Conservation (phyloP, 352 stramenopile species). For the Hyphochytrium catenoides region DNA sequence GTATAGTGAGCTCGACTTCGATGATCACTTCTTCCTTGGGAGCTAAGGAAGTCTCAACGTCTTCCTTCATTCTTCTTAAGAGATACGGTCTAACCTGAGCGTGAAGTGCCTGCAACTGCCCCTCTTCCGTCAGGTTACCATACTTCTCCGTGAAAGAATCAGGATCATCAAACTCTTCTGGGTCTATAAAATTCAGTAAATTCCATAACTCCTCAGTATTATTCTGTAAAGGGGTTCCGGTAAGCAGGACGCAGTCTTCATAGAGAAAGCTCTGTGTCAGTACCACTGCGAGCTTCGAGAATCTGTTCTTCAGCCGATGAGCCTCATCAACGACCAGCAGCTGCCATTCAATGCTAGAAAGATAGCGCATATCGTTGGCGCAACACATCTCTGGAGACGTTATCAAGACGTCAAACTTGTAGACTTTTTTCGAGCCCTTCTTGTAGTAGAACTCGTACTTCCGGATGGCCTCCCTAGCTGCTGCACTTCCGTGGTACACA, state of each 20-base stretch:
- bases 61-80: slow-evolving; percentile 61
- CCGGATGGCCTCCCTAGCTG: slow-evolving; percentile 65
- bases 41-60: slow-evolving; percentile 61
- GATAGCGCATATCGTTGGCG: slow-evolving; percentile 73
- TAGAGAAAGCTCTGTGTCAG: slow-evolving; percentile 48
- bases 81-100: slow-evolving; percentile 53
- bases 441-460: slow-evolving; percentile 79
- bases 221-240: slow-evolving; percentile 67
- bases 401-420: slow-evolving; percentile 96
- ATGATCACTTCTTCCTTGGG: slow-evolving; percentile 70
- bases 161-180: slow-evolving; percentile 71
- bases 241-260: slow-evolving; percentile 62
- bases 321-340: slow-evolving; percentile 96
- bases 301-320: slow-evolving; percentile 94
- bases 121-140: slow-evolving; percentile 68
- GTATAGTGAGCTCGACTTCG: slow-evolving; percentile 64
- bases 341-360: slow-evolving; percentile 82
- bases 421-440: slow-evolving; percentile 14
- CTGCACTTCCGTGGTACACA: slow-evolving; percentile 87
- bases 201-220: slow-evolving; percentile 86
- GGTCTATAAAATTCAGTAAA: slow-evolving; percentile 94
- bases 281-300: slow-evolving; percentile 75
- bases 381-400: slow-evolving; percentile 97
- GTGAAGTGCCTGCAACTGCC: slow-evolving; percentile 63
- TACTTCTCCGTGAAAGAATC: slow-evolving; percentile 80